Base-by-base conservation (phyloP, 257 asterid genomes). In the Salvia rosmarinus region DNA sequence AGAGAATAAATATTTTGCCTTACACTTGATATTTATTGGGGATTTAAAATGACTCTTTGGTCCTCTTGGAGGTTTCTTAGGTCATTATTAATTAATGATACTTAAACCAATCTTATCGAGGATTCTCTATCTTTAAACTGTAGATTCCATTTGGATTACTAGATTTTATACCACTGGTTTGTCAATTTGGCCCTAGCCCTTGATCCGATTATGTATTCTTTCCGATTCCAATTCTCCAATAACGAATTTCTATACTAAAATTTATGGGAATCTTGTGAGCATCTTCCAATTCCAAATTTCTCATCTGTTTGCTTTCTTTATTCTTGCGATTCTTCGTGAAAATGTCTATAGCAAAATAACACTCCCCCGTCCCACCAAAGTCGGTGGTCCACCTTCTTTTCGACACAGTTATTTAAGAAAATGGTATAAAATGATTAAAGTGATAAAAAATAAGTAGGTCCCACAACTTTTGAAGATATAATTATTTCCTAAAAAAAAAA, bases 121-220 rank as follows among this genome's bases (percentile, higher is more conserved):
- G 76, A 75, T 79, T 70, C 75, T 67, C 37, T 75, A 61, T 76
- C 78, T 76, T 67, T 60, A 59, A 59, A 75, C 64, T 61, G 70
- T 80, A 70, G 84, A 83, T 85, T 83, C 88, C 88, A 82, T 74
- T 80, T 72, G 77, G 89, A 83, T 85, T 76, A 67, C 72, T 75
- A 83, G 84, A 78, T 81, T 73, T 81, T 75, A 79, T 79, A 74
- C 85, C 81, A 57, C 65, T 58, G 59, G 64, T 65, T 78, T 75
- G 68, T 76, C 70, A 71, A 51, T 44, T 63, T 58, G 63, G 72
- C 34, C 75, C 78, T 51, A 20, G 28, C 67, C 60, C 59, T 43
- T 47, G 78, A 77, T 77, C 72, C 63, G 72, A 67, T 75, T 44
- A 58, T 42, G 49, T 60, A 73, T 70, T 69, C 52, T 34, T 57